Evolutionary conservation across 345 rosid species (phyloP).

Genomic region (Clausena lansium): DNA sequence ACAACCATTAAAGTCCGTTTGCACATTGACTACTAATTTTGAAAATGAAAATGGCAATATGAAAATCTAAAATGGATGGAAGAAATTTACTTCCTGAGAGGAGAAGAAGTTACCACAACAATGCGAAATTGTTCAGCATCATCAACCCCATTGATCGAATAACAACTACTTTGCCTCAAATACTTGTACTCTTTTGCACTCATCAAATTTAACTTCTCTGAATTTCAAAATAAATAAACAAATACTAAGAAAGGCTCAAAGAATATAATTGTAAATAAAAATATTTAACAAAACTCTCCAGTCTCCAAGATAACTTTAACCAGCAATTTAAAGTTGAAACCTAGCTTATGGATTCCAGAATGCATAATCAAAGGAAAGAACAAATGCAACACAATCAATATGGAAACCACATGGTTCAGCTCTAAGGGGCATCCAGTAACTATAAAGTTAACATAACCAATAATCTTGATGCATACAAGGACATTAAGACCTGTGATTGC

Average conservation of each 20-base stretch:
- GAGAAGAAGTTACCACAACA: constrained; percentile 55
- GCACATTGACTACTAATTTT: constrained; percentile 9
- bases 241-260: background rate
- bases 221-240: constrained; percentile 16
- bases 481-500: background rate
- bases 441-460: background rate
- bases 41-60: background rate
- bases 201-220: constrained; percentile 86
- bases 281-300: background rate
- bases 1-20: constrained; percentile 17
- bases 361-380: background rate
- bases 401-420: background rate
- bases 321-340: background rate
- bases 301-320: constrained; percentile 1
- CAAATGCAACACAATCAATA: background rate
- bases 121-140: constrained; percentile 69
- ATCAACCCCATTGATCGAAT: constrained; percentile 71
- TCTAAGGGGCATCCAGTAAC: background rate
- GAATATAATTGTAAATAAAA: background rate
- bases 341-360: background rate
- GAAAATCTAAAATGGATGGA: constrained; percentile 9
- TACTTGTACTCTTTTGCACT: constrained; percentile 75
- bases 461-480: background rate
- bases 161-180: constrained; percentile 86
- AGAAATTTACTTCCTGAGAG: constrained; percentile 10